A percentile compares a stretch with the other conserved stretches of the same genome.
Evolutionary conservation across 345 rosid genomes (phyloP).

Genomic region (Eucalyptus curtisii): DNA sequence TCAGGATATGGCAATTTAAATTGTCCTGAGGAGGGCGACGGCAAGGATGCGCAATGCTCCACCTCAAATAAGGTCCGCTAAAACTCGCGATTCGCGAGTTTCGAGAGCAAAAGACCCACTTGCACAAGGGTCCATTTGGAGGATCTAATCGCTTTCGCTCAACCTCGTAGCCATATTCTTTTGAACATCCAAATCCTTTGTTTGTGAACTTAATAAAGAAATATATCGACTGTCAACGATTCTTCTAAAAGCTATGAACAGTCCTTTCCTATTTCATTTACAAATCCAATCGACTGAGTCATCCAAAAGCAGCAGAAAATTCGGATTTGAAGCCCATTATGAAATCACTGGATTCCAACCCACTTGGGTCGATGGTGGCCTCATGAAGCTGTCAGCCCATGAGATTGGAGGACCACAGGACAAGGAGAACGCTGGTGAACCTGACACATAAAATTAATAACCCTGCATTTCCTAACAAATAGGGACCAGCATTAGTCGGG

Average conservation of each 20-base stretch:
- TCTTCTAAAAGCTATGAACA: background rate
- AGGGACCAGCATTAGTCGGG: background rate
- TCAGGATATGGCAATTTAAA: background rate
- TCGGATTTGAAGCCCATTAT: background rate
- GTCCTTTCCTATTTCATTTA: background rate
- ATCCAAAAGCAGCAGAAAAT: background rate
- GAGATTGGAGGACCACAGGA: background rate
- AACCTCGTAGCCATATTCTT: background rate
- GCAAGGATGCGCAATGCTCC: background rate
- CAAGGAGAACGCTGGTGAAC: background rate
- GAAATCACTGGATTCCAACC: background rate
- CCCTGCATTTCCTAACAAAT: background rate
- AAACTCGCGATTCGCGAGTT: background rate
- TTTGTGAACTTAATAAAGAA: background rate
- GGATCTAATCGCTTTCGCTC: background rate
- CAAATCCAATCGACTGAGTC: background rate
- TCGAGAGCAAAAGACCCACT: background rate
- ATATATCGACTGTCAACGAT: background rate
- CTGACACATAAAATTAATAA: background rate
- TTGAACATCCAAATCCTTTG: background rate
- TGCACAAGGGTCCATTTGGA: background rate
- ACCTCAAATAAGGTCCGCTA: background rate
- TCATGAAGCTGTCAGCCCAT: background rate
- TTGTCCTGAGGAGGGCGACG: background rate
- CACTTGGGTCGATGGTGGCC: background rate